Percentiles rank a stretch among this genome's conserved stretches.
Evolutionary conservation across 305 asterid genomes (phyloP).

Genomic region (Petunia hybrid): DNA sequence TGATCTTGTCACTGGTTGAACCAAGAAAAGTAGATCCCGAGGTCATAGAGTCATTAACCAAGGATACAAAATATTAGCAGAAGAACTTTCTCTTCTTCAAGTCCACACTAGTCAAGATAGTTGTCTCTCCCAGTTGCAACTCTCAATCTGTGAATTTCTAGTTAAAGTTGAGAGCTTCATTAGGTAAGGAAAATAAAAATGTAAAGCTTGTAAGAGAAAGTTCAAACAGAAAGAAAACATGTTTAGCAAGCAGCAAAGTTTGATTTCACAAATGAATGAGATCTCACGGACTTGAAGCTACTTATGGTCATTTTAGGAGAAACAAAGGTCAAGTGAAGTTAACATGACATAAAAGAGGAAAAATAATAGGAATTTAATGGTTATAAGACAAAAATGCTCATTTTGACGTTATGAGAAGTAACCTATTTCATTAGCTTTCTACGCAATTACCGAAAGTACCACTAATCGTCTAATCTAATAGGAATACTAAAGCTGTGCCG

Average conservation of each 20-base stretch:
- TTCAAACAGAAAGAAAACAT: constrained; percentile 1
- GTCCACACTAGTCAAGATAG: not conserved
- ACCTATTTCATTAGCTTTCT: not conserved
- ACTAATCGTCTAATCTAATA: not conserved
- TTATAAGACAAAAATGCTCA: not conserved
- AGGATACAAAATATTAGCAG: constrained; percentile 4
- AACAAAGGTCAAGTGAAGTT: not conserved
- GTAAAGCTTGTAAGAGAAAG: not conserved
- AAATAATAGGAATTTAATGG: not conserved
- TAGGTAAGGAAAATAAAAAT: not conserved
- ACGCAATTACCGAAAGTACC: not conserved
- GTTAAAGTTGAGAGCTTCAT: not conserved
- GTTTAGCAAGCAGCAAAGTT: not conserved
- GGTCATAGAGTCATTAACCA: constrained; percentile 24
- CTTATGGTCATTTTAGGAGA: not conserved
- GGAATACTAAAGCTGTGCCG: not conserved
- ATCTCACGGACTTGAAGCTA: not conserved
- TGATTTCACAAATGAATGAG: not conserved
- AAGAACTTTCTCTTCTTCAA: not conserved
- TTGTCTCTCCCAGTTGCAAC: not conserved
- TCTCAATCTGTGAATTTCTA: not conserved
- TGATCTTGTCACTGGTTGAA: constrained; percentile 28
- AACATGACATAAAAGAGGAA: not conserved
- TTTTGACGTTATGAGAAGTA: not conserved
- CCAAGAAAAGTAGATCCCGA: constrained; percentile 27